Evolutionary conservation across 805 yeast genomes (phyloP).

Genomic region (Hanseniaspora occidentalis): DNA sequence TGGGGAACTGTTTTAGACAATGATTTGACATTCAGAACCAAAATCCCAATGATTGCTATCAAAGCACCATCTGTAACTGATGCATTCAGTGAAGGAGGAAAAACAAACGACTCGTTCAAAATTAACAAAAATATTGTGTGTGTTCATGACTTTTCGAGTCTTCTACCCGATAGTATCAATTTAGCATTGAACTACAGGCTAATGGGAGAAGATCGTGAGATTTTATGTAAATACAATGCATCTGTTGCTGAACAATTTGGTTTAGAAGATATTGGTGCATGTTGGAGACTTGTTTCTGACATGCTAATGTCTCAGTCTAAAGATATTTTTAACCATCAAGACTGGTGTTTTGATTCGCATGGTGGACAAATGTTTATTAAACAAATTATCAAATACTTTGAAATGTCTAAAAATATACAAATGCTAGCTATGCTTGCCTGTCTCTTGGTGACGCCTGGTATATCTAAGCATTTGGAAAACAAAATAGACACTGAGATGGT

Average conservation of each 20-base stretch:
- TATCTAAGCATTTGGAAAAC: not conserved
- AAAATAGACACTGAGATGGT: not conserved
- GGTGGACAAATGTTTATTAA: constrained; percentile 57
- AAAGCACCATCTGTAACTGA: constrained; percentile 33
- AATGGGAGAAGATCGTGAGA: constrained; percentile 50
- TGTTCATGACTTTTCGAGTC: constrained; percentile 49
- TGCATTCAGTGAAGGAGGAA: constrained; percentile 17
- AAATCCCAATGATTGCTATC: constrained; percentile 11
- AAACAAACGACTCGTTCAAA: constrained; percentile 16
- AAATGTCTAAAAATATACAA: constrained; percentile 54
- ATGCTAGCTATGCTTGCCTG: constrained; percentile 87
- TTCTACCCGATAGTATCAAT: constrained; percentile 66
- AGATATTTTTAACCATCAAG: constrained; percentile 26
- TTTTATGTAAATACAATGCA: constrained; percentile 57
- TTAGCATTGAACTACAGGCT: constrained; percentile 56
- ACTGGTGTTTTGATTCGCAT: constrained; percentile 76
- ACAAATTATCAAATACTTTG: constrained; percentile 53
- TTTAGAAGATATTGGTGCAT: constrained; percentile 48
- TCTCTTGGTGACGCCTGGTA: constrained; percentile 30
- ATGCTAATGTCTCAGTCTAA: constrained; percentile 21
- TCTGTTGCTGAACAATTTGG: constrained; percentile 55
- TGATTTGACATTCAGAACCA: constrained; percentile 36
- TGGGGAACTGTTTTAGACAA: constrained; percentile 53
- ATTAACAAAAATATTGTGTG: constrained; percentile 42
- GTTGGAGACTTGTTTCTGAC: constrained; percentile 53